Percentiles rank a stretch among this genome's conserved stretches.
These are phyloP conservation scores for Prunus dulcis DNA, from an alignment of 306 rosid genomes.

Conservation along the genomic window DNA sequence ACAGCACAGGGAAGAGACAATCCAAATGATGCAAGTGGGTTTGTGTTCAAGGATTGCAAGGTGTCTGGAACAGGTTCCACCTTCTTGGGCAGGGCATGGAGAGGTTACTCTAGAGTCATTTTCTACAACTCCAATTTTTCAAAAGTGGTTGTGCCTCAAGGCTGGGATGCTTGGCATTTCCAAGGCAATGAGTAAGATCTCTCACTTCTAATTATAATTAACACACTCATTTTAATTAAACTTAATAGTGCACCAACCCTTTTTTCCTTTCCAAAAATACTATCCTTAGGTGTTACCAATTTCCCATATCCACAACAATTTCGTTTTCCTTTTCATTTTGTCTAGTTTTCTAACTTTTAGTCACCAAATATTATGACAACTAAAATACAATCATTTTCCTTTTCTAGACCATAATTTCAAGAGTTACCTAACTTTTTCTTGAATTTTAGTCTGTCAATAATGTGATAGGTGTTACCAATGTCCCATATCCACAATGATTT, in stretches of 20 bases:
- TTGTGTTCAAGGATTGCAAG: slow-evolving; percentile 57
- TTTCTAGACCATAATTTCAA: too few relatives aligned
- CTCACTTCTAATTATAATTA: not conserved
- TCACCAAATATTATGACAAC: too few relatives aligned
- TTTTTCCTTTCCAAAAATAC: not conserved
- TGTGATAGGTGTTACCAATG: too few relatives aligned
- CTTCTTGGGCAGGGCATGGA: slow-evolving; percentile 84
- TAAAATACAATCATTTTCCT: too few relatives aligned
- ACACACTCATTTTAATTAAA: not conserved
- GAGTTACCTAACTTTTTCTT: too few relatives aligned
- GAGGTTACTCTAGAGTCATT: slow-evolving; percentile 61
- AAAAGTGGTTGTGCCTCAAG: slow-evolving; percentile 39
- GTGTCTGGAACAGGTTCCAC: slow-evolving; percentile 57
- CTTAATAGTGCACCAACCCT: not conserved
- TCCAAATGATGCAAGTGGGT: slow-evolving; percentile 49
- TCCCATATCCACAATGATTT: too few relatives aligned
- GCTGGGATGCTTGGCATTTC: slow-evolving; percentile 59
- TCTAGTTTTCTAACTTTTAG: too few relatives aligned
- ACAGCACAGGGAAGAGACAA: slow-evolving; percentile 74
- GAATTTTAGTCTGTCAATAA: too few relatives aligned
- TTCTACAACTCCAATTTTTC: slow-evolving; percentile 53
- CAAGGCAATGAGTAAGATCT: slow-evolving; percentile 39
- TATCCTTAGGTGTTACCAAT: too few relatives aligned
- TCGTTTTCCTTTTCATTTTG: too few relatives aligned
- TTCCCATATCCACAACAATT: too few relatives aligned